Base-by-base conservation (phyloP, 2,329 filamentous ascomycete species). In the Helotiales sp. region DNA sequence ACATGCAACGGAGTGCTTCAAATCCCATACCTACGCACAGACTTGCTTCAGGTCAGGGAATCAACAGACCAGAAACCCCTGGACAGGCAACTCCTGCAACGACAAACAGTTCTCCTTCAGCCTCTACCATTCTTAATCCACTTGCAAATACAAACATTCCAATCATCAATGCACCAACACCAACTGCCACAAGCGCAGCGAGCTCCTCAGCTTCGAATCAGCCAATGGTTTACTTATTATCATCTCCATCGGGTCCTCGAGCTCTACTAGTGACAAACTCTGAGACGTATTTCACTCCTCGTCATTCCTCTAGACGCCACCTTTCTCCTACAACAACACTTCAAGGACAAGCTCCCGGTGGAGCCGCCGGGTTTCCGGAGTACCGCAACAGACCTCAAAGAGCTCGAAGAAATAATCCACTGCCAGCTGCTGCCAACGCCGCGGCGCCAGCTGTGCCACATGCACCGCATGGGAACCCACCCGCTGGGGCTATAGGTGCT, bases 201-300 rank as follows among this genome's bases (percentile, higher is more conserved):
- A 26, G 64, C 30, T 52, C 64, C 50, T 22, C 67, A 26, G 30
- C 74, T 15, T 57, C 76, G 20, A 75, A 75, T 34, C 78, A 78
- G 26, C 80, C 83, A 0, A 84, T 87, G 66, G 85, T 89, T 1
- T 90, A 89, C 70, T 84, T 90, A 26, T 75, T 90, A 6, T 86
- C 83, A 17, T 89, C 88, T 0, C 87, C 87, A 0, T 81, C 82
- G 49, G 88, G 88, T 0, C 88, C 87, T 0, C 83, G 84, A 22
- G 87, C 83, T 6, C 76, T 90, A 1, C 75, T 90, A 6, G 78
- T 90, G 47, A 87, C 85, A 71, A 82, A 82, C 50, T 77, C 77
- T 13, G 85, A 86, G 28, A 79, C 82, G 11, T 89, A 85, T 66
- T 85, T 82, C 67, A 87, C 82, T 1, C 83, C 84, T 30, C 80